Base-by-base conservation (phyloP, 2,329 filamentous ascomycete genomes). In the Macroventuria anomochaeta region DNA sequence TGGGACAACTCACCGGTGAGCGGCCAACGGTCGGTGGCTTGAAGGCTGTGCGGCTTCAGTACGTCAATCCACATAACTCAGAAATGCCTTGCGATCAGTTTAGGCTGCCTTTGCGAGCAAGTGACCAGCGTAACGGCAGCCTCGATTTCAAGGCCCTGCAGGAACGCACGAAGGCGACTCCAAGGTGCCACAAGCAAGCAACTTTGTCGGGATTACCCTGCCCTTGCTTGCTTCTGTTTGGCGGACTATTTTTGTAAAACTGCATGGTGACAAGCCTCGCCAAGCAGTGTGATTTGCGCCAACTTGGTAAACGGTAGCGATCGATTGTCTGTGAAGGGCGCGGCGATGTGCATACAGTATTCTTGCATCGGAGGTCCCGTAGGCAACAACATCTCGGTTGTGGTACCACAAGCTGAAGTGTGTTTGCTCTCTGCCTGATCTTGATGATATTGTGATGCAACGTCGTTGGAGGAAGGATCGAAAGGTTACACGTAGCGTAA, bases 201-300 rank as follows among this genome's bases (percentile, higher is more conserved):
- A 59, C 64, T 59, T 64, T 61, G 60, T 48, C 31, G 63, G 39
- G 18, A 8, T 57, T 53, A 60, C 57, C 57, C 33, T 39, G 42
- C 49, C 33, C 49, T 54, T 46, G 33, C 46, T 42, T 59, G 52
- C 53, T 58, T 48, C 37, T 61, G 29, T 58, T 57, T 61, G 57
- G 49, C 61, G 42, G 49, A 58, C 62, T 69, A 71, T 70, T 70
- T 64, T 67, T 65, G 60, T 46, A 50, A 58, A 47, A 55, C 58
- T 53, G 58, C 58, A 59, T 57, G 37, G 46, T 26, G 51, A 61
- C 61, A 70, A 65, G 65, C 66, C 57, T 67, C 34, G 66, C 66
- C 64, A 70, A 70, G 67, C 57, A 40, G 42, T 29, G 41, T 38
- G 39, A 47, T 55, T 52, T 50, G 59, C 47, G 44, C 44, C 50